A percentile compares a stretch with the other conserved stretches of the same genome.
Evolutionary conservation across 306 rosid genomes (phyloP).

Genomic region (Malus sylvestris): DNA sequence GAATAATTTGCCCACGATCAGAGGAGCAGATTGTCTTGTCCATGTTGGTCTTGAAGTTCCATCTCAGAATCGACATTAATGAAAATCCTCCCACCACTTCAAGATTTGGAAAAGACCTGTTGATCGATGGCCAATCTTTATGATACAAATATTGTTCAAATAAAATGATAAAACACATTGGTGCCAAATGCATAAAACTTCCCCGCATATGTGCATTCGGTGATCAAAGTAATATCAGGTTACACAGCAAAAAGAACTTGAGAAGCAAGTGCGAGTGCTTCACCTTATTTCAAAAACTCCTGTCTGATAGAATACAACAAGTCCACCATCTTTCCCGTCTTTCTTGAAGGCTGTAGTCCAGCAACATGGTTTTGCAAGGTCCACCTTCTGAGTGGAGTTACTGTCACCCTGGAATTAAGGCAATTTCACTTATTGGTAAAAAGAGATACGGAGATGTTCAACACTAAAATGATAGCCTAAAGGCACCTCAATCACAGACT

Average conservation of each 20-base stretch:
- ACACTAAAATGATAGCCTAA: constrained; percentile 13
- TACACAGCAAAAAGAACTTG: neutral
- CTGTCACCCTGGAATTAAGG: constrained; percentile 43
- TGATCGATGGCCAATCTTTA: constrained; percentile 7
- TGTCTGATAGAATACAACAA: constrained; percentile 57
- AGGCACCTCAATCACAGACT: constrained; percentile 57
- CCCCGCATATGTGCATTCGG: neutral
- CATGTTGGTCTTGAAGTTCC: constrained; percentile 65
- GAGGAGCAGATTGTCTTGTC: constrained; percentile 68
- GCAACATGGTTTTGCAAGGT: constrained; percentile 55
- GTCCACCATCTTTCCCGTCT: constrained; percentile 49
- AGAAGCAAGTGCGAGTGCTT: constrained; percentile 19
- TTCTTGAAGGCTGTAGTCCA: constrained; percentile 67
- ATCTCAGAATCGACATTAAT: constrained; percentile 55
- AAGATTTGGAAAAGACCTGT: constrained; percentile 73
- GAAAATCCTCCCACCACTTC: constrained; percentile 62
- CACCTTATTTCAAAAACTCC: constrained; percentile 86
- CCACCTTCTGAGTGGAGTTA: constrained; percentile 44
- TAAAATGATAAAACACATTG: constrained; percentile 1
- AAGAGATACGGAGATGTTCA: constrained; percentile 10
- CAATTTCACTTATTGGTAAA: constrained; percentile 22
- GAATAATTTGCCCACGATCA: constrained; percentile 57
- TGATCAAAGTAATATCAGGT: neutral
- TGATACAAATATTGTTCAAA: neutral
- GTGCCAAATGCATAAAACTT: constrained; percentile 11